phyloP scores from a whole-genome alignment of 805 yeast species.

The Ogataea nonfermentans region DNA sequence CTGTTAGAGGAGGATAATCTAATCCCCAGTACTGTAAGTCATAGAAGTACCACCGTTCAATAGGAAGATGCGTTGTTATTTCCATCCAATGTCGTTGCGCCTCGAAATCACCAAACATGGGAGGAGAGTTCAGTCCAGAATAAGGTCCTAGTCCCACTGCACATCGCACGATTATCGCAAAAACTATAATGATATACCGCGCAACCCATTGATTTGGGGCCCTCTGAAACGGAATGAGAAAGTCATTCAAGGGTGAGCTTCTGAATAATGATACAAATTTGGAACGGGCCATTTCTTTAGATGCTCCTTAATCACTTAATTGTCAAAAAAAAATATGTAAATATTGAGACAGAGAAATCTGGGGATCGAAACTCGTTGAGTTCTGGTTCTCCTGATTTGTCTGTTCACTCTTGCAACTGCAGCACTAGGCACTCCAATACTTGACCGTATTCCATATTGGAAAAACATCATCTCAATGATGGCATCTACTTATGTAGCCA shows the following conservation, averaged over 20 bases:
- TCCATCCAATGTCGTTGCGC: slow-evolving; percentile 99
- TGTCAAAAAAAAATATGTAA: too few species aligned
- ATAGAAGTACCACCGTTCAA: slow-evolving; percentile 80
- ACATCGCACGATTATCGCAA: slow-evolving; percentile 72
- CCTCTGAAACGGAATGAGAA: slow-evolving; percentile 72
- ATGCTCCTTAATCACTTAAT: too few species aligned
- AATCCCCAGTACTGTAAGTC: slow-evolving; percentile 94
- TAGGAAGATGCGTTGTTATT: slow-evolving; percentile 72
- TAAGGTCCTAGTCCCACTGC: slow-evolving; percentile 89
- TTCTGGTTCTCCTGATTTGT: background rate
- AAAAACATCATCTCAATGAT: too few species aligned
- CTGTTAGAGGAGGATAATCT: slow-evolving; percentile 96
- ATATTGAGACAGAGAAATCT: too few species aligned
- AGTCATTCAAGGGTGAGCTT: slow-evolving; percentile 70
- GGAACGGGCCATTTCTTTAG: slow-evolving; percentile 11
- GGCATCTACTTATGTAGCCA: too few species aligned
- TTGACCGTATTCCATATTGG: too few species aligned
- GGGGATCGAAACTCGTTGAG: too few species aligned
- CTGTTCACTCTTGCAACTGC: background rate
- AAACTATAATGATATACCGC: slow-evolving; percentile 66
- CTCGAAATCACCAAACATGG: slow-evolving; percentile 93
- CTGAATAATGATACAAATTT: slow-evolving; percentile 35
- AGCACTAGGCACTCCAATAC: too few species aligned
- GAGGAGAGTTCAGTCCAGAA: slow-evolving; percentile 70
- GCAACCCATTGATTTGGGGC: slow-evolving; percentile 92